Percentiles rank a stretch among this genome's conserved stretches.
Conservation (phyloP, 2,329 filamentous ascomycete genomes). For the Scedosporium aurantiacum region DNA sequence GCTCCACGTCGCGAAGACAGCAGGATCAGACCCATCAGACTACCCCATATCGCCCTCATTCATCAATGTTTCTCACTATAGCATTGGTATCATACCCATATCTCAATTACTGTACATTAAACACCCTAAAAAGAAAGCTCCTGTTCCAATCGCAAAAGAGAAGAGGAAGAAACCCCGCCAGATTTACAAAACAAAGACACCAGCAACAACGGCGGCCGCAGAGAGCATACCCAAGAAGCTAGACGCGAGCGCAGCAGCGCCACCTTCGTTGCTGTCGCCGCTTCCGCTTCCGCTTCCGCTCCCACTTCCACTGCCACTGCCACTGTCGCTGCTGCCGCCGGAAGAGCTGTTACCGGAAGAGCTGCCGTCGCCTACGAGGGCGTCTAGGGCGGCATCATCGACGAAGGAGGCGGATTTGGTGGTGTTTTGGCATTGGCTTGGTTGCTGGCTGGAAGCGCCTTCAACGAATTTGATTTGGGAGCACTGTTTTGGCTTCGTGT, state of each 20-base stretch:
- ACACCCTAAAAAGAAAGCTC: neutral
- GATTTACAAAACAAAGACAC: neutral
- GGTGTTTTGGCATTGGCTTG: constrained; percentile 24
- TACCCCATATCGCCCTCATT: neutral
- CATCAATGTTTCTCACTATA: neutral
- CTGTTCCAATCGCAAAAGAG: neutral
- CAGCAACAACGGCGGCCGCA: neutral
- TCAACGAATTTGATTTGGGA: constrained; percentile 43
- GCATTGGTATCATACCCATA: neutral
- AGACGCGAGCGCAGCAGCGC: neutral
- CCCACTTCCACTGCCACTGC: neutral
- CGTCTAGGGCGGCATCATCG: constrained; percentile 22
- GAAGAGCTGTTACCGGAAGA: constrained; percentile 1
- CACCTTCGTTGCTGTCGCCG: neutral
- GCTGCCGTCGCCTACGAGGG: constrained; percentile 18
- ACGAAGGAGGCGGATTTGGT: constrained; percentile 18
- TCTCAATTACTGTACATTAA: neutral
- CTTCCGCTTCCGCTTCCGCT: neutral
- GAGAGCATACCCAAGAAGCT: neutral
- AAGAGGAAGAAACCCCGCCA: neutral
- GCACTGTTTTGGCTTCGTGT: constrained; percentile 27
- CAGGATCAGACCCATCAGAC: too few relatives aligned
- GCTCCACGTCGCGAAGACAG: too few relatives aligned
- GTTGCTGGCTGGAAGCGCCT: constrained; percentile 21
- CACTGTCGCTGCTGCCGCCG: neutral